Evolutionary conservation across 225 moss, liverwort and hornwort species (phyloP).

Genomic region (Asterella californica): DNA sequence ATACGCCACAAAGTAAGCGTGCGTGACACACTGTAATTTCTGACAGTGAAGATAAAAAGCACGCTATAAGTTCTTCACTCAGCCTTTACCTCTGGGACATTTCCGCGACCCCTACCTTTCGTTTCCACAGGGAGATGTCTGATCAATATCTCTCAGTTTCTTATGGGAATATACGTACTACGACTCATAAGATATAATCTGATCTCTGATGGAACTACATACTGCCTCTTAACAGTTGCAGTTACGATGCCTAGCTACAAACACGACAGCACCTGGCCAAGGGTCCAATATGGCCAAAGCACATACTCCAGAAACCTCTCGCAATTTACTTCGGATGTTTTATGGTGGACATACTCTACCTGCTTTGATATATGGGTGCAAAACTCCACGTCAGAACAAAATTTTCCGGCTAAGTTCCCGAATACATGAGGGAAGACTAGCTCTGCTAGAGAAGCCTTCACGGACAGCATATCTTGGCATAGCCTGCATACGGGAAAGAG

Average conservation of each 20-base stretch:
- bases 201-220: not conserved
- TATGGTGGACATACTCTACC: conserved; percentile 32
- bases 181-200: not conserved
- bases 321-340: not conserved
- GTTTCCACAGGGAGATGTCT: not conserved
- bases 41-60: not conserved
- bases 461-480: conserved; percentile 66
- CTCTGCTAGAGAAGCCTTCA: conserved; percentile 83
- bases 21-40: not conserved
- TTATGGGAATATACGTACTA: not conserved
- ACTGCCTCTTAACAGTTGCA: not conserved
- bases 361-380: conserved; percentile 65
- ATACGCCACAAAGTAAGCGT: not conserved
- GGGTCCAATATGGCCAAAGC: not conserved
- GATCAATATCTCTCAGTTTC: not conserved
- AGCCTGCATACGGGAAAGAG: conserved; percentile 44
- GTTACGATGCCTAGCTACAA: not conserved
- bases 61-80: not conserved
- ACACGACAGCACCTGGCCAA: not conserved
- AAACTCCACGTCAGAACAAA: conserved; percentile 49
- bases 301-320: not conserved
- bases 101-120: not conserved
- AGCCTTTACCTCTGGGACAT: not conserved
- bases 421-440: conserved; percentile 78
- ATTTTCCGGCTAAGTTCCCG: conserved; percentile 64